Base-by-base conservation (phyloP, 371 early-diverging fungal species). In the Mortierella polycephala region DNA sequence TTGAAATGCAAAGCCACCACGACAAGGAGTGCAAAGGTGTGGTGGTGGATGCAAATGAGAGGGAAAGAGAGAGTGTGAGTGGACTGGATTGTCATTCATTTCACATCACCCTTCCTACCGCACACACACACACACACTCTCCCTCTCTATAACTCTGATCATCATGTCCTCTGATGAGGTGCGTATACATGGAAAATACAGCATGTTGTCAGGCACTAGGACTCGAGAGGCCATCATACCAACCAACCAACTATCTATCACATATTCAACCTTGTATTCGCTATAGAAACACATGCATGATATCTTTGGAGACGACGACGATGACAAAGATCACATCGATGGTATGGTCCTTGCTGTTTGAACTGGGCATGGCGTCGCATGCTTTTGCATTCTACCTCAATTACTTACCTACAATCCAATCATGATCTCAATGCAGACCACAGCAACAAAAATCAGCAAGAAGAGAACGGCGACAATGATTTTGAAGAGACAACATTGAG, bases 281-380 rank as follows among this genome's bases (percentile, higher is more conserved):
- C 16, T 11, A 42, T 47, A 75, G 67, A 67, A 70, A 62, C 63
- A 57, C 42, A 71, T 60, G 14, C 67, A 64, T 41, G 76, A 75
- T 40, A 70, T 68, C 65, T 75, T 70, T 71, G 76, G 76, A 30
- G 76, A 75, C 55, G 76, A 75, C 42, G 76, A 75, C 49, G 75
- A 75, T 11, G 76, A 75, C 8, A 71, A 75, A 12, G 76, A 71
- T 12, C 30, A 30, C 30, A 30, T 30, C 4, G 30, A 30, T 30
- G 30, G 30, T 30, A 30, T 30, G 2, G 30, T 30, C 30, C 30
- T 30, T 30, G 1, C 30, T 30, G 30, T 30, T 30, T 30, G 30
- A 30, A 4, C 30, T 4, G 30, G 30, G 4, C 30, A 1, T 30
- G 4, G 4, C 30, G 4, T 30, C 30, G 30, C 30, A 30, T 30